These are phyloP conservation scores for Saccharomycopsis malanga DNA, from an alignment of 805 yeast species.

Conservation along the genomic window DNA sequence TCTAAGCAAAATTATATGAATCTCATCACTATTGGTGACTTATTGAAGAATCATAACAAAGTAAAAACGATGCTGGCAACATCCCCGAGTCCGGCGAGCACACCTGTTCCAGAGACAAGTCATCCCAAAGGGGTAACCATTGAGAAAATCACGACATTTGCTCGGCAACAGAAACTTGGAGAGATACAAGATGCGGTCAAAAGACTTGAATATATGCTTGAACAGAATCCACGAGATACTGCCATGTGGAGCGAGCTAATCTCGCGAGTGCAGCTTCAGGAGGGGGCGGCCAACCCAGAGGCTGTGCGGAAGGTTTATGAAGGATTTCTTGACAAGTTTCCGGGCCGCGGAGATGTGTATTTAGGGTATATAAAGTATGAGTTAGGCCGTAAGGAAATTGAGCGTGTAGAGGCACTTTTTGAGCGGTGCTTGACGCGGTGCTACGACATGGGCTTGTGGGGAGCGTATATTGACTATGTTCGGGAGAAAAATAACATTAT, in stretches of 20 bases:
- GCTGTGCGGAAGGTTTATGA: slow-evolving; percentile 54
- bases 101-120: not conserved
- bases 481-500: slow-evolving; percentile 56
- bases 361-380: slow-evolving; percentile 60
- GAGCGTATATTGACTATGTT: slow-evolving; percentile 70
- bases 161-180: not conserved
- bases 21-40: too few relatives aligned
- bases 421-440: slow-evolving; percentile 54
- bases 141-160: slow-evolving; percentile 4
- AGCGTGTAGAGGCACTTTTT: slow-evolving; percentile 59
- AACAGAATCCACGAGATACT: slow-evolving; percentile 46
- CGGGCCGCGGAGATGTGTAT: slow-evolving; percentile 70
- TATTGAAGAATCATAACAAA: too few relatives aligned
- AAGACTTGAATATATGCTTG: slow-evolving; percentile 48
- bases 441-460: slow-evolving; percentile 65
- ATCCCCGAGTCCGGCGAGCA: slow-evolving; percentile 5
- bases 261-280: slow-evolving; percentile 41
- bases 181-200: slow-evolving; percentile 36
- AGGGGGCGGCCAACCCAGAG: slow-evolving; percentile 38
- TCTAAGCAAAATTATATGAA: too few relatives aligned
- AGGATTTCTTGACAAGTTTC: slow-evolving; percentile 55
- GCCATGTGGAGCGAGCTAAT: slow-evolving; percentile 51
- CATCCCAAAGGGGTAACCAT: not conserved
- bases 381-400: slow-evolving; percentile 56
- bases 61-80: slow-evolving; percentile 3